Evolutionary conservation across 768 basidiomycete species (phyloP).

Genomic region (Leccinum barrowsii): DNA sequence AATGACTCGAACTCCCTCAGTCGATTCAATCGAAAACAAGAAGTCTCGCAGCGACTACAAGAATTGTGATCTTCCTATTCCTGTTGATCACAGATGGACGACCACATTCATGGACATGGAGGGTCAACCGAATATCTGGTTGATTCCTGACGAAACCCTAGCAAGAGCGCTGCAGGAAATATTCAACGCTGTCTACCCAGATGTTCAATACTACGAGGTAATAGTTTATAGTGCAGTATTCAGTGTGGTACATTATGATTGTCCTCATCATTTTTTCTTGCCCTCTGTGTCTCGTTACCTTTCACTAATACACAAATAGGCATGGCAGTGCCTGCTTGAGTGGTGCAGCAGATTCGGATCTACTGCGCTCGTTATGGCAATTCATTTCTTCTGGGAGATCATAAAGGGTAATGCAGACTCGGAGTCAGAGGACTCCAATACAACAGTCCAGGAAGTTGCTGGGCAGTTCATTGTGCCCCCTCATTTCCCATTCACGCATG

Average conservation of each 20-base stretch:
- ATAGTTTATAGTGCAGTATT: background rate
- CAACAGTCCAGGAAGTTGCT: background rate
- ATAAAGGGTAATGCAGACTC: background rate
- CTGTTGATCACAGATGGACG: background rate
- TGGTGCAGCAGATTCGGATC: conserved; percentile 3
- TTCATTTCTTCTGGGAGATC: conserved; percentile 1
- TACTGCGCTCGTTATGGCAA: background rate
- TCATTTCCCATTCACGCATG: background rate
- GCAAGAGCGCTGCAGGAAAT: conserved; percentile 1
- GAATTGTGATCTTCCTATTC: background rate
- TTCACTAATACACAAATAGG: background rate
- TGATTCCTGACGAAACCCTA: background rate
- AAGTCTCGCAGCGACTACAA: background rate
- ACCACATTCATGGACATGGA: conserved; percentile 1
- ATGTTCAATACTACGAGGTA: background rate
- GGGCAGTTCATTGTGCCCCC: background rate
- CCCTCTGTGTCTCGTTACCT: background rate
- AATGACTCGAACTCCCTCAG: background rate
- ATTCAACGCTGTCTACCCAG: background rate
- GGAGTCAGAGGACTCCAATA: background rate
- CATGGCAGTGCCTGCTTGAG: background rate
- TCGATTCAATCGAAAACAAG: background rate
- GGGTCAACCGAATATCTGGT: background rate
- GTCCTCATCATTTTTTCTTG: no score
- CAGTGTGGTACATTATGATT: background rate